phyloP scores from a whole-genome alignment of 2,329 filamentous ascomycete genomes.

The Verticillium nonalfalfae region DNA sequence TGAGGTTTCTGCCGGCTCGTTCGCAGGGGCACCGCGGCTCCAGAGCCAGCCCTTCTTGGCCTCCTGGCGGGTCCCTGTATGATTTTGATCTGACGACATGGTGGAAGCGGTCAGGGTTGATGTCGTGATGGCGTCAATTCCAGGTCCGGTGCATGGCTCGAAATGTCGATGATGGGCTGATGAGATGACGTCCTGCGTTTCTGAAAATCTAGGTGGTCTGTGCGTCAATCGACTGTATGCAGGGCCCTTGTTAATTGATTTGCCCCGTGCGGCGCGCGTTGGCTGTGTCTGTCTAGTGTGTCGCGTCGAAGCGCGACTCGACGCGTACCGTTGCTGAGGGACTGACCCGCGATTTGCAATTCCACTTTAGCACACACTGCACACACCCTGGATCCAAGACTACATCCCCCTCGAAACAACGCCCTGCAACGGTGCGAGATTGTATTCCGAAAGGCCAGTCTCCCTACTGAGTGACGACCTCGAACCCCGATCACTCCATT shows the following conservation, averaged over 20 bases:
- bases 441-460: background rate
- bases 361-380: background rate
- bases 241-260: constrained; percentile 11
- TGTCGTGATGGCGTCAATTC: background rate
- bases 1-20: background rate
- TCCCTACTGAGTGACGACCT: background rate
- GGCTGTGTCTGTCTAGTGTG: background rate
- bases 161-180: background rate
- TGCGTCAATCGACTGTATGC: constrained; percentile 1
- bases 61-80: background rate
- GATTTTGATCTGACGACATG: background rate
- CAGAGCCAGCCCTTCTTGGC: background rate
- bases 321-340: constrained; percentile 6
- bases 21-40: background rate
- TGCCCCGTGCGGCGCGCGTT: constrained; percentile 3
- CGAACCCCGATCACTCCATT: background rate
- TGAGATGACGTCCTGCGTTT: constrained; percentile 13
- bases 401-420: background rate
- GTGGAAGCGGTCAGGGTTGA: background rate
- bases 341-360: constrained; percentile 1
- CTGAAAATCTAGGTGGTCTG: constrained; percentile 7
- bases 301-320: constrained; percentile 12
- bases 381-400: background rate
- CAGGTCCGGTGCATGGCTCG: background rate
- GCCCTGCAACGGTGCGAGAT: background rate